Conservation (phyloP, 2,329 filamentous ascomycete genomes). For the Chalaropsis thielavioides region DNA sequence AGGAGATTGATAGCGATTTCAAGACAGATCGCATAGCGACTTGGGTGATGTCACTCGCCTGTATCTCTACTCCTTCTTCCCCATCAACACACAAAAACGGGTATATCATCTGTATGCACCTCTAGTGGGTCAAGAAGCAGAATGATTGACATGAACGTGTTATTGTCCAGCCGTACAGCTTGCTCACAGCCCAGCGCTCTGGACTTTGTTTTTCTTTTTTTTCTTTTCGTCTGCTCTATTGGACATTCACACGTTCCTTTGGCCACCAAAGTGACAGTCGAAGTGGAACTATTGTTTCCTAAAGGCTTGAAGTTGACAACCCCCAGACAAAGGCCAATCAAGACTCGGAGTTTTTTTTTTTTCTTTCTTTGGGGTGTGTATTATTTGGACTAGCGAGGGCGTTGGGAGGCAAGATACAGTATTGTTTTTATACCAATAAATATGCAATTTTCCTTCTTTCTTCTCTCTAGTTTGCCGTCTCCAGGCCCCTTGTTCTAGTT, state of each 20-base stretch:
- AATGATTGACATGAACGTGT: not conserved
- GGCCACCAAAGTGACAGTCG: not conserved
- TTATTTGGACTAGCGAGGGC: not conserved
- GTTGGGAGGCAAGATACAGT: not conserved
- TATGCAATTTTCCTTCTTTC: not conserved
- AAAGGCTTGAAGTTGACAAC: not conserved
- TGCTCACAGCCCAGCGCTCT: not conserved
- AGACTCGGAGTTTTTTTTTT: slow-evolving; percentile 3
- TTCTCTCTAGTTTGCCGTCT: not conserved
- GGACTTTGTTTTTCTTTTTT: not conserved
- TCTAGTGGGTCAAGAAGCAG: not conserved
- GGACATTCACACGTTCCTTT: too few species aligned
- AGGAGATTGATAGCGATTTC: not conserved
- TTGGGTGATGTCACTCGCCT: not conserved
- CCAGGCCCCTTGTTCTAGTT: not conserved
- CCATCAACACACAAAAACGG: not conserved
- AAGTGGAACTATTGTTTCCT: not conserved
- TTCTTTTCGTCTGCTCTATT: too few species aligned
- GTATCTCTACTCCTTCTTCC: not conserved
- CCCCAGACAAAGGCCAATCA: not conserved
- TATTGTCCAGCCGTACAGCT: not conserved
- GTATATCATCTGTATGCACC: not conserved
- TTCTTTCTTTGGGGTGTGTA: too few species aligned
- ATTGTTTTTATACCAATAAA: not conserved
- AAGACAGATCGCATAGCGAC: not conserved